Conservation (phyloP, 257 asterid genomes). For the Nicotiana noctiflora region DNA sequence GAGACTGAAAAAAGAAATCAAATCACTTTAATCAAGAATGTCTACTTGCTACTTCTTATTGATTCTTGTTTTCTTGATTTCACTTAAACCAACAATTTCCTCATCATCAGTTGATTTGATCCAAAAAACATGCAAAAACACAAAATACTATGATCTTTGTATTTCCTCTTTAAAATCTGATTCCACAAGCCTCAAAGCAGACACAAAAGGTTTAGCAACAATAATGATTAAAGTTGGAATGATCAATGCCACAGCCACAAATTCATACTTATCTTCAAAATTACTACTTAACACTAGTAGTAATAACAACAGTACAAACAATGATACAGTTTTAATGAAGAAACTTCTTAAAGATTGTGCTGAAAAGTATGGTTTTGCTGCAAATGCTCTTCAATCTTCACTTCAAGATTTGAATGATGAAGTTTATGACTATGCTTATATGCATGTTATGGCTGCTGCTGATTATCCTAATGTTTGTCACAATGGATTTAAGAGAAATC, state of each 20-base stretch:
- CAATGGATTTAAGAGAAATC: conserved; percentile 40
- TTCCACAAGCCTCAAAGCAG: conserved; percentile 44
- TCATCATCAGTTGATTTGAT: conserved; percentile 33
- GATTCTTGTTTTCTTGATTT: conserved; percentile 19
- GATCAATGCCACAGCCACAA: conserved; percentile 67
- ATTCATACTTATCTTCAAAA: conserved; percentile 41
- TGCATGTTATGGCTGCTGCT: conserved; percentile 80
- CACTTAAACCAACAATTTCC: conserved; percentile 15
- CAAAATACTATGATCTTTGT: conserved; percentile 72
- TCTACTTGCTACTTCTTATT: conserved; percentile 15
- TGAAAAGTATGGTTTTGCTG: conserved; percentile 52
- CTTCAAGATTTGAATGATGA: conserved; percentile 47
- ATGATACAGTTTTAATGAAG: conserved; percentile 22
- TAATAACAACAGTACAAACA: conserved; percentile 1
- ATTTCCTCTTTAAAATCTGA: conserved; percentile 61
- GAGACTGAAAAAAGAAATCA: neutral
- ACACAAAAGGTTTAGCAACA: conserved; percentile 55
- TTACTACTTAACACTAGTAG: conserved; percentile 17
- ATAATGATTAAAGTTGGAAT: conserved; percentile 51
- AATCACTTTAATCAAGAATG: conserved; percentile 12
- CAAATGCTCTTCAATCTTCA: conserved; percentile 49
- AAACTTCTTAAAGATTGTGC: conserved; percentile 56
- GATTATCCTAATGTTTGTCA: conserved; percentile 78
- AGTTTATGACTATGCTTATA: conserved; percentile 69
- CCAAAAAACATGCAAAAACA: conserved; percentile 57